phyloP scores from a whole-genome alignment of 345 rosid genomes.

The Lepidium sativum region DNA sequence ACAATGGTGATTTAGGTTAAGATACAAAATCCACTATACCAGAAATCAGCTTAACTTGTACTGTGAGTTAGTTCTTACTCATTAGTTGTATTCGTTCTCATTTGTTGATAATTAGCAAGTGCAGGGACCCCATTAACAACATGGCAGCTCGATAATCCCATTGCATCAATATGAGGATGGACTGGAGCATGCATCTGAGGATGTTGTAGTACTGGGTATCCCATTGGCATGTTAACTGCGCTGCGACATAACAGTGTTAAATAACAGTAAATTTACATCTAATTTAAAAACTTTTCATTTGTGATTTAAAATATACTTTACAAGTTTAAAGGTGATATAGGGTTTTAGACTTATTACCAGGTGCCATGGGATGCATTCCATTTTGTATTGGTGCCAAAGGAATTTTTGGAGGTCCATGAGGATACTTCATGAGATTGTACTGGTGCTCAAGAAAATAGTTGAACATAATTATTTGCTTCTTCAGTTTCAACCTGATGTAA shows the following conservation, averaged over 20 bases:
- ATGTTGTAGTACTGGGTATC: constrained; percentile 91
- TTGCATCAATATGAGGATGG: constrained; percentile 72
- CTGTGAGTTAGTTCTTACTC: constrained; percentile 49
- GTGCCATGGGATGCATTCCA: constrained; percentile 80
- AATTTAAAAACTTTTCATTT: background rate
- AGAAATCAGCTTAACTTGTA: background rate
- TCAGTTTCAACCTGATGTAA: constrained; percentile 84
- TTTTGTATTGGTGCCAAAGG: constrained; percentile 85
- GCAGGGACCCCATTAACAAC: constrained; percentile 98
- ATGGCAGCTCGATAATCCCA: constrained; percentile 92
- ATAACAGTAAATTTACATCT: background rate
- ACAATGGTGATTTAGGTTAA: background rate
- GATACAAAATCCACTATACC: background rate
- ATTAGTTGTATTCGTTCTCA: constrained; percentile 64
- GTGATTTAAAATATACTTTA: background rate
- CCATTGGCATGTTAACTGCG: constrained; percentile 98
- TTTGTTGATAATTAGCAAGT: constrained; percentile 70
- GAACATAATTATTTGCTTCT: constrained; percentile 84
- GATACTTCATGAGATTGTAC: constrained; percentile 85
- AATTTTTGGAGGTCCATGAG: constrained; percentile 51
- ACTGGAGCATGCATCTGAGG: constrained; percentile 71
- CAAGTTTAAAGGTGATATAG: background rate
- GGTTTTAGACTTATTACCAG: constrained; percentile 47
- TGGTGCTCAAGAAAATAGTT: constrained; percentile 93
- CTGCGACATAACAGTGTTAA: constrained; percentile 20